These are phyloP conservation scores for Mucor irregularis DNA, from an alignment of 371 early-diverging fungal genomes.

Conservation along the genomic window DNA sequence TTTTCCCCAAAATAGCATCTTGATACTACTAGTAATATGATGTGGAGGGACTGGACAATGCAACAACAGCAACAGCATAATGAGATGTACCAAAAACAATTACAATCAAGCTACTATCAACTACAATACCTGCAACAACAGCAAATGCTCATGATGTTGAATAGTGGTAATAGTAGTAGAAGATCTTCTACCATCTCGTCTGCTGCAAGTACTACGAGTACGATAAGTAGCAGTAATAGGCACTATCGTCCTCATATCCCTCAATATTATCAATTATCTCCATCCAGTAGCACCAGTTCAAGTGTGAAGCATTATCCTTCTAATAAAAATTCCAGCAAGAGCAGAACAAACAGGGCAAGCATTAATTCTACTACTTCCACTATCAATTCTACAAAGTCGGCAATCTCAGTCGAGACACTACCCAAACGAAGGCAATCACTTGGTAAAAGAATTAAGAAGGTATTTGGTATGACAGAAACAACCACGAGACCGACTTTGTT, in stretches of 20 bases:
- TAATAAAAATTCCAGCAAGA: not conserved
- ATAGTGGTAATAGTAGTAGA: slow-evolving; percentile 8
- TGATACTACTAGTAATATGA: not conserved
- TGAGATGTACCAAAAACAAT: slow-evolving; percentile 21
- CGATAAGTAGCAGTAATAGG: slow-evolving; percentile 1
- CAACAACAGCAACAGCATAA: too few species aligned
- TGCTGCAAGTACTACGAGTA: too few species aligned
- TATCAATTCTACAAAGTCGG: not conserved
- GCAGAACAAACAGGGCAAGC: too few species aligned
- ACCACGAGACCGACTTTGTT: too few species aligned
- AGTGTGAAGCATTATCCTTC: not conserved
- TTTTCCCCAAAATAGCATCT: too few species aligned
- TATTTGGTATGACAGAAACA: slow-evolving; percentile 18
- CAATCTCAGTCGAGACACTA: not conserved
- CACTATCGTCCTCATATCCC: not conserved
- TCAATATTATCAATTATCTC: slow-evolving; percentile 5
- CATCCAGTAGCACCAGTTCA: slow-evolving; percentile 9
- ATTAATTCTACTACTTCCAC: slow-evolving; percentile 1
- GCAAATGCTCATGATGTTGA: slow-evolving; percentile 27
- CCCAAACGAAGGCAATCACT: slow-evolving; percentile 28
- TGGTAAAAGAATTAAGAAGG: slow-evolving; percentile 24
- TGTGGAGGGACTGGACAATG: slow-evolving; percentile 16
- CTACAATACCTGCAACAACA: slow-evolving; percentile 29
- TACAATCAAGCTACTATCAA: slow-evolving; percentile 26
- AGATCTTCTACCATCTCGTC: slow-evolving; percentile 12